Base-by-base conservation (phyloP, 176 grass and related monocot genomes). In the Carex pumila region DNA sequence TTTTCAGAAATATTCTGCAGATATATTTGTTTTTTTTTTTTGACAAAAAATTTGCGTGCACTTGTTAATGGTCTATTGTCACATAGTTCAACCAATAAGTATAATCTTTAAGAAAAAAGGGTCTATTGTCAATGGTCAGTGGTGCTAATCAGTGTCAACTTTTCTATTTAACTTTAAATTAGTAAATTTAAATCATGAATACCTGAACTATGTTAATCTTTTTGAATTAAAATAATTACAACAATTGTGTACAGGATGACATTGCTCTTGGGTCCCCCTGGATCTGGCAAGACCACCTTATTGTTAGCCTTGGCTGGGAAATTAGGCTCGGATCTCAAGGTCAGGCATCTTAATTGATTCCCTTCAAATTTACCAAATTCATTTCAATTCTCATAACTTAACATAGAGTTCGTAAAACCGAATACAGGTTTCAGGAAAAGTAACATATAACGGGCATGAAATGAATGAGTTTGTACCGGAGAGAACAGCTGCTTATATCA, bases 221-320 rank as follows among this genome's bases (percentile, higher is more conserved):
- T 17, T 77, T 32, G 18, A 84, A 36, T 61, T 58, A 34, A 11
- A 57, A 34, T 12, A 69, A 66, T 49, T 57, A 25, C n/a, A 37
- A 63, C 3, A 61, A 62, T 52, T 80, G 43, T 21, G 25, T 68
- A 29, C 65, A 98, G 95, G 92, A 92, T 98, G 95, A 93, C 95
- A 67, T 83, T 98, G 53, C 88, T 98, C 49, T 81, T 98, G 85
- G 95, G 95, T 9, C 95, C 95, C 1, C 95, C 95, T 1, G 95
- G 92, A 10, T 95, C 95, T 6, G 95, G 95, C 4, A 98, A 98
- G 91, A 98, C 95, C 9, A 98, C 91, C 12, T 84, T 98, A 64
- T 63, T 98, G 85, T 84, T 95, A 31, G 92, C 92, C 3, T 86
- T 98, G 83, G 92, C 95, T 1, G 91, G 92, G 87, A 91, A 90